Percentiles rank a stretch among this genome's conserved stretches.
Conservation (phyloP, 805 yeast species). For the Cyberlindnera petersonii region DNA sequence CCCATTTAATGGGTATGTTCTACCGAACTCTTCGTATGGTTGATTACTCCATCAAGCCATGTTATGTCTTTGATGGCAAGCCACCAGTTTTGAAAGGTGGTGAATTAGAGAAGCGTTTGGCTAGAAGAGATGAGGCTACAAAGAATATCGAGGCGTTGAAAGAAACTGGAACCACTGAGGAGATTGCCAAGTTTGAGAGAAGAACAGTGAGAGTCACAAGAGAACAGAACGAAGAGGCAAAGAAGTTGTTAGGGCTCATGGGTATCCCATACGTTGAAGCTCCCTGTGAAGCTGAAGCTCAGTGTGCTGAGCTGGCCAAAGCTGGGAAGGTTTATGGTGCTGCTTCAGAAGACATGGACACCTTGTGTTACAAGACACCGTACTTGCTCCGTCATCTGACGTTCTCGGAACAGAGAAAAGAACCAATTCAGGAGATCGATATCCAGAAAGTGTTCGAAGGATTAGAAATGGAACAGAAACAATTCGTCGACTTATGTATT, state of each 20-base stretch:
- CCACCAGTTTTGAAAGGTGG: constrained; percentile 95
- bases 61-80: constrained; percentile 95
- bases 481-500: constrained; percentile 89
- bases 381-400: constrained; percentile 82
- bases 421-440: constrained; percentile 83
- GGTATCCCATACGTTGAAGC: constrained; percentile 94
- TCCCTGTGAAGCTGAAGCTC: constrained; percentile 98
- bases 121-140: constrained; percentile 78
- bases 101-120: constrained; percentile 81
- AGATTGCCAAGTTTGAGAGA: constrained; percentile 70
- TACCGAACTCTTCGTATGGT: constrained; percentile 88
- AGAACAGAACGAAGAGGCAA: constrained; percentile 94
- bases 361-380: constrained; percentile 88
- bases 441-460: constrained; percentile 68
- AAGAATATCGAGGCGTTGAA: constrained; percentile 69
- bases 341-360: constrained; percentile 99
- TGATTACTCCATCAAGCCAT: constrained; percentile 92
- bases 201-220: constrained; percentile 84
- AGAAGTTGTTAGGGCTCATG: constrained; percentile 74
- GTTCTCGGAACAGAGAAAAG: constrained; percentile 88
- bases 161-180: constrained; percentile 78
- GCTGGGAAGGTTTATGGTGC: constrained; percentile 94
- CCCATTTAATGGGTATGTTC: constrained; percentile 95
- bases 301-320: constrained; percentile 89
- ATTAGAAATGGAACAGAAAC: constrained; percentile 63